Evolutionary conservation across 176 grass and related monocot species (phyloP).

Genomic region (Juncus effusus): DNA sequence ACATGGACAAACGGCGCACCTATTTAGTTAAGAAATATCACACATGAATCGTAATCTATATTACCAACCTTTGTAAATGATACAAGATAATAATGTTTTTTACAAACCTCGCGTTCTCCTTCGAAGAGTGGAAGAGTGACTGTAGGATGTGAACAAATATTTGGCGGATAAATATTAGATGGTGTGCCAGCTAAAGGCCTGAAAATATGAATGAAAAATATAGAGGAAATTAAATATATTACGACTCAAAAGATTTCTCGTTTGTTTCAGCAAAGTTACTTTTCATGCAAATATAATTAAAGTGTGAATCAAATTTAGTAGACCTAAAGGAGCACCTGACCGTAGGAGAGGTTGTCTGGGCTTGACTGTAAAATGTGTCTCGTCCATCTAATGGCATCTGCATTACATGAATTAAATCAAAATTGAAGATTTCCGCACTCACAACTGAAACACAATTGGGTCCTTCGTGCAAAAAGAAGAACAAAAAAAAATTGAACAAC

Average conservation of each 20-base stretch:
- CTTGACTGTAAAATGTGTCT: slow-evolving; percentile 16
- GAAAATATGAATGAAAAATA: background rate
- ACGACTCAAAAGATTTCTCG: background rate
- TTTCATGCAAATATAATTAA: slow-evolving; percentile 14
- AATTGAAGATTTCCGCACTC: no score
- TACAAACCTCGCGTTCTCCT: slow-evolving; percentile 19
- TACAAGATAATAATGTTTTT: background rate
- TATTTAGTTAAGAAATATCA: no score
- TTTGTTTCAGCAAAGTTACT: no score
- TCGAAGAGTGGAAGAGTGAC: slow-evolving; percentile 25
- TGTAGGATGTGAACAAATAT: background rate
- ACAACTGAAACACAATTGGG: no score
- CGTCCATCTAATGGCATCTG: slow-evolving; percentile 14
- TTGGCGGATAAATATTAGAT: slow-evolving; percentile 14
- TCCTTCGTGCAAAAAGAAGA: no score
- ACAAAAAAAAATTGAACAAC: no score
- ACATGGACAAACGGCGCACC: no score
- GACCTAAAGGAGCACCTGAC: slow-evolving; percentile 13
- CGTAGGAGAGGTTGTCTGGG: background rate
- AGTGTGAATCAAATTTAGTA: background rate
- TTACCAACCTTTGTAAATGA: no score
- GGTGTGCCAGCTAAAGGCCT: slow-evolving; percentile 18
- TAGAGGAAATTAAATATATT: background rate
- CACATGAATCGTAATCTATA: no score
- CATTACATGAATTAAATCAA: background rate